Conservation (phyloP, 2,329 filamentous ascomycete genomes). For the Tolypocladium ovalisporum region DNA sequence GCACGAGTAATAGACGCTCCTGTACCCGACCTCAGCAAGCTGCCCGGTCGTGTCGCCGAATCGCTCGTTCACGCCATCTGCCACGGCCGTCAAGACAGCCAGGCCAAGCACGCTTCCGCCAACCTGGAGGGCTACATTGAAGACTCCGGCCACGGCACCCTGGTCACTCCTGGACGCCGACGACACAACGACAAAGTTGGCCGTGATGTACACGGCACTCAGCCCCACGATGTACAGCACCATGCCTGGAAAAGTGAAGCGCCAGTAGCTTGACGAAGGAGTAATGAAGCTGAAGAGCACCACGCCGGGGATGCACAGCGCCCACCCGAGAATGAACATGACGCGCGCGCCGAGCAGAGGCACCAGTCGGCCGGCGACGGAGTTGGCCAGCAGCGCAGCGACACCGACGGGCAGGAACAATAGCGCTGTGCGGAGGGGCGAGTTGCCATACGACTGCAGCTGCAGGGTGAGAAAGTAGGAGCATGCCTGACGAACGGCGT, state of each 20-base stretch:
- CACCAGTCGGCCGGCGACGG: background rate
- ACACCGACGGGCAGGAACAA: background rate
- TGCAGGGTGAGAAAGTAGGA: conserved; percentile 1
- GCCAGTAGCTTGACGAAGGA: background rate
- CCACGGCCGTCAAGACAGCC: background rate
- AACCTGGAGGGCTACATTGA: conserved; percentile 1
- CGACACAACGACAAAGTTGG: conserved; percentile 1
- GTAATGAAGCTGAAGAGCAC: conserved; percentile 1
- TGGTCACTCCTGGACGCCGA: conserved; percentile 1
- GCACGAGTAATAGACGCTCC: conserved; percentile 2
- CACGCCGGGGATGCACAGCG: conserved; percentile 2
- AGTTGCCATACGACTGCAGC: background rate
- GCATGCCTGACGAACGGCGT: conserved; percentile 1
- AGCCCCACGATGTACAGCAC: background rate
- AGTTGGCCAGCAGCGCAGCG: conserved; percentile 1
- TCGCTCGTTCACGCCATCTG: background rate
- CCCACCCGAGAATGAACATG: conserved; percentile 2
- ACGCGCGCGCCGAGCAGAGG: background rate
- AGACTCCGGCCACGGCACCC: background rate
- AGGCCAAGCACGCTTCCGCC: conserved; percentile 1
- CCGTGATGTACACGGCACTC: conserved; percentile 1
- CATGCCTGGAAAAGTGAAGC: background rate
- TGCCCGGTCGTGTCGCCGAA: background rate
- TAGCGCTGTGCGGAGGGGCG: background rate
- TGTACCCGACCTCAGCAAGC: background rate